Evolutionary conservation across 2,329 filamentous ascomycete genomes (phyloP).

Genomic region (Remersonia thermophila): DNA sequence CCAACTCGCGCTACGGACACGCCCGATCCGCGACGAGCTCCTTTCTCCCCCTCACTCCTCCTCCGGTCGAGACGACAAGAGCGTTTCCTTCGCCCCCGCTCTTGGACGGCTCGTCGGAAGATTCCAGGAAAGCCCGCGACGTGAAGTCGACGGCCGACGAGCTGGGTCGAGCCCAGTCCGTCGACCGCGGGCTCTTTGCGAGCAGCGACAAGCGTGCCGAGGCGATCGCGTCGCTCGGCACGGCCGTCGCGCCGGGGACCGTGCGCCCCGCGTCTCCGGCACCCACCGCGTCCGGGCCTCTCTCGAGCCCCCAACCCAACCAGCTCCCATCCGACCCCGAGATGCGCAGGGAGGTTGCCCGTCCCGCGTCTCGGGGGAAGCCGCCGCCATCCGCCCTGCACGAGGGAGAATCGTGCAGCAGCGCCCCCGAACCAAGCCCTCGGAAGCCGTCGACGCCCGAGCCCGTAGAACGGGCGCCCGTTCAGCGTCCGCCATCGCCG

Average conservation of each 20-base stretch:
- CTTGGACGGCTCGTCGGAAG: slow-evolving; percentile 23
- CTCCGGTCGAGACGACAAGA: slow-evolving; percentile 21
- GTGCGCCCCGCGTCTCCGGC: slow-evolving; percentile 37
- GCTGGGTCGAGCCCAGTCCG: slow-evolving; percentile 45
- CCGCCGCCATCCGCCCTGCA: slow-evolving; percentile 23
- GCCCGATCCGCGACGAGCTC: slow-evolving; percentile 33
- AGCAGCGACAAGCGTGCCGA: slow-evolving; percentile 51
- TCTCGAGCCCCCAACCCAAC: slow-evolving; percentile 30
- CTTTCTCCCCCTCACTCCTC: slow-evolving; percentile 30
- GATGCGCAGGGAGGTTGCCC: slow-evolving; percentile 24
- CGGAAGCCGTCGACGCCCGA: slow-evolving; percentile 27
- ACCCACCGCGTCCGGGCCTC: slow-evolving; percentile 22
- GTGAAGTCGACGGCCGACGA: slow-evolving; percentile 30
- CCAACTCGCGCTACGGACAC: slow-evolving; percentile 28
- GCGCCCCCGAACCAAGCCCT: too few relatives aligned
- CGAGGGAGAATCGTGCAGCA: slow-evolving; percentile 25
- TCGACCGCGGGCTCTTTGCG: slow-evolving; percentile 47
- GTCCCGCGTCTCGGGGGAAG: too few relatives aligned
- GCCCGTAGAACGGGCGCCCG: slow-evolving; percentile 16
- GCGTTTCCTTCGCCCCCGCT: slow-evolving; percentile 28
- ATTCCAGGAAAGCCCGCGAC: slow-evolving; percentile 30
- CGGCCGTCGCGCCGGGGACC: slow-evolving; percentile 48
- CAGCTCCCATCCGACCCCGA: slow-evolving; percentile 34
- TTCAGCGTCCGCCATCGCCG: slow-evolving; percentile 35
- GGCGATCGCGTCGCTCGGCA: slow-evolving; percentile 52